phyloP scores from a whole-genome alignment of 768 basidiomycete genomes.

The Lactifluus rugatus region DNA sequence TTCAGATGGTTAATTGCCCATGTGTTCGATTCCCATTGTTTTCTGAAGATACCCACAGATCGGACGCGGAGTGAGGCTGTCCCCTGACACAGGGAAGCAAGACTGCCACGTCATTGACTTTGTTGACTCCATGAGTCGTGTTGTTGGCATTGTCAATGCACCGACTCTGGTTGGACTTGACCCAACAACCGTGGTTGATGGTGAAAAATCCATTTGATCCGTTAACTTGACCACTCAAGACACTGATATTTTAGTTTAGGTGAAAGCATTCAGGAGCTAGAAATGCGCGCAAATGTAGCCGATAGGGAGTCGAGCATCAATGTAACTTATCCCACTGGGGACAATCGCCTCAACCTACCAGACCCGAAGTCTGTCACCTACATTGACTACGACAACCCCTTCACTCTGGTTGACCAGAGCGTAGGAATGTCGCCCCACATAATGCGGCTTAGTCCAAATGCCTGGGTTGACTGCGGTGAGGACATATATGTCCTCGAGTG shows the following conservation, averaged over 20 bases:
- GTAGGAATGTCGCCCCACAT: constrained; percentile 45
- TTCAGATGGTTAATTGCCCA: constrained; percentile 69
- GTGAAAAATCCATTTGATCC: constrained; percentile 28
- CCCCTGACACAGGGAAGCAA: constrained; percentile 66
- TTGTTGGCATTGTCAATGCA: constrained; percentile 62
- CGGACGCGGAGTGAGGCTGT: constrained; percentile 84
- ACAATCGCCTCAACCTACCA: constrained; percentile 30
- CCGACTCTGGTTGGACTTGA: constrained; percentile 84
- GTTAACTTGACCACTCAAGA: not conserved
- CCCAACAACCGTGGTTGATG: constrained; percentile 57
- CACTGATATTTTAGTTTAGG: constrained; percentile 30
- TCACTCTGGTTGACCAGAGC: constrained; percentile 41
- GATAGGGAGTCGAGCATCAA: constrained; percentile 1
- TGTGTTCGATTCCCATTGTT: not conserved
- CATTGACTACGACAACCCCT: constrained; percentile 67
- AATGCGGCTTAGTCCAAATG: constrained; percentile 41
- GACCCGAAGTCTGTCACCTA: constrained; percentile 59
- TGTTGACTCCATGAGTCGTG: constrained; percentile 62
- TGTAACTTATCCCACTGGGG: constrained; percentile 20
- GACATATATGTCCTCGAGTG: constrained; percentile 67
- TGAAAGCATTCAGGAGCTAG: constrained; percentile 40
- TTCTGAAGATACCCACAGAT: constrained; percentile 43
- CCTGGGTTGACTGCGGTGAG: constrained; percentile 76
- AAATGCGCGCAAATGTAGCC: constrained; percentile 30
- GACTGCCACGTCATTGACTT: constrained; percentile 90